Conservation (phyloP, 2,329 filamentous ascomycete species). For the Pezicula rhizophila region DNA sequence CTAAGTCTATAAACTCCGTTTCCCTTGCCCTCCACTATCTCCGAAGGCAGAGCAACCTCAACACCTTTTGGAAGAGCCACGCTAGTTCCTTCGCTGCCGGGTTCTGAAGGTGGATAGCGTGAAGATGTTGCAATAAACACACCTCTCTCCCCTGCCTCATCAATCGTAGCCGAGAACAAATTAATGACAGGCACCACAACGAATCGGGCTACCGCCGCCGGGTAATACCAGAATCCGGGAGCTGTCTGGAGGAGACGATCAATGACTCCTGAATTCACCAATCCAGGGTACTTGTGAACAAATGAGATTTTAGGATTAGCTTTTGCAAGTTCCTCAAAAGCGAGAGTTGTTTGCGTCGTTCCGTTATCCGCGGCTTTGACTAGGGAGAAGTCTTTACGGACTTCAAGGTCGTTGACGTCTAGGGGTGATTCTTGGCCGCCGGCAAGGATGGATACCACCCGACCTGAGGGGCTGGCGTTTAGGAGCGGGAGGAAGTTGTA, state of each 20-base stretch:
- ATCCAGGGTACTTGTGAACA: constrained; percentile 34
- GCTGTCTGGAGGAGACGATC: constrained; percentile 16
- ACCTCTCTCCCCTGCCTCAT: constrained; percentile 34
- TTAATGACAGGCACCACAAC: constrained; percentile 24
- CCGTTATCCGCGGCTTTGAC: constrained; percentile 38
- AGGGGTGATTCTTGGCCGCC: constrained; percentile 46
- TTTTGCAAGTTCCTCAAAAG: constrained; percentile 42
- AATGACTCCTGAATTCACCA: constrained; percentile 32
- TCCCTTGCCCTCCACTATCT: constrained; percentile 28
- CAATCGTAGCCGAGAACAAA: constrained; percentile 20
- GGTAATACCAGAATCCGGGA: constrained; percentile 17
- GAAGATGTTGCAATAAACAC: constrained; percentile 31
- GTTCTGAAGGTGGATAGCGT: constrained; percentile 24
- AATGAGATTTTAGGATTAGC: constrained; percentile 36
- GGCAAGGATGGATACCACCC: constrained; percentile 48
- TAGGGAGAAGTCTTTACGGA: constrained; percentile 28
- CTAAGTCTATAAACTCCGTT: constrained; percentile 35
- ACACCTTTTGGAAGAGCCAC: constrained; percentile 11
- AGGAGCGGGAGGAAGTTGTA: constrained; percentile 52
- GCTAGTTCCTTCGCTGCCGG: constrained; percentile 14
- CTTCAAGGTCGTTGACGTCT: constrained; percentile 37
- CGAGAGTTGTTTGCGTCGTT: constrained; percentile 45
- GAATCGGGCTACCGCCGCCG: constrained; percentile 13
- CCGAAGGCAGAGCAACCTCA: constrained; percentile 20
- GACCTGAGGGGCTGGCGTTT: constrained; percentile 35